Evolutionary conservation across 805 yeast species (phyloP).

Genomic region (Cyberlindnera japonica): DNA sequence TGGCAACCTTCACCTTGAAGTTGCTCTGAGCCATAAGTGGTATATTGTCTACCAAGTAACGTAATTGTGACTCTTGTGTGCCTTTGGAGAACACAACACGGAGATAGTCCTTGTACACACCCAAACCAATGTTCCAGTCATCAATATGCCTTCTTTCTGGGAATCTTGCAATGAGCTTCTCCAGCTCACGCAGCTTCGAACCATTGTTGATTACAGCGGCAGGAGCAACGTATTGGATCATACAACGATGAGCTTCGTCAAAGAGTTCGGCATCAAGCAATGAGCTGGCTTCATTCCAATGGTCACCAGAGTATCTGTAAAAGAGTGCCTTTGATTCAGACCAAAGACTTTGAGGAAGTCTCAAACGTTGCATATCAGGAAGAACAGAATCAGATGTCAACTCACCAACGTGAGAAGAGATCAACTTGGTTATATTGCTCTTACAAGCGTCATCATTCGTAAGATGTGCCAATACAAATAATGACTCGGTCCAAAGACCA

Average conservation of each 20-base stretch:
- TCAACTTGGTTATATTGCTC: conserved; percentile 33
- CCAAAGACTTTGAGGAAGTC: conserved; percentile 46
- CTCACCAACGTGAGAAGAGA: conserved; percentile 26
- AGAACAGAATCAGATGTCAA: conserved; percentile 28
- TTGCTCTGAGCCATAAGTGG: conserved; percentile 37
- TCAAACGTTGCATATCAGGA: conserved; percentile 36
- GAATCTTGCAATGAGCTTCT: conserved; percentile 37
- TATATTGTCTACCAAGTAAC: conserved; percentile 42
- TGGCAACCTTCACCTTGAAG: conserved; percentile 43
- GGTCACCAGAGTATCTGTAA: conserved; percentile 46
- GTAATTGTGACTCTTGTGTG: conserved; percentile 29
- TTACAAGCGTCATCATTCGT: conserved; percentile 43
- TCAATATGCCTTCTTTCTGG: conserved; percentile 41
- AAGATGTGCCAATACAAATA: conserved; percentile 61
- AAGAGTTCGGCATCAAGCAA: conserved; percentile 57
- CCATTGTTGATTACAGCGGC: conserved; percentile 52
- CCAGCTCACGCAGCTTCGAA: conserved; percentile 28
- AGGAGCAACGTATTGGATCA: conserved; percentile 68
- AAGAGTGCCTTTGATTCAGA: conserved; percentile 59
- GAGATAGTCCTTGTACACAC: conserved; percentile 51
- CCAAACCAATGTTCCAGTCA: conserved; percentile 57
- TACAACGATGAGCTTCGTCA: conserved; percentile 59
- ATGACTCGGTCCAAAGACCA: conserved; percentile 54
- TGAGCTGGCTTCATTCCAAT: conserved; percentile 56
- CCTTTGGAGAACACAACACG: conserved; percentile 27